Conservation (phyloP, 495 filamentous ascomycete genomes). For the Penicillium argentinense region DNA sequence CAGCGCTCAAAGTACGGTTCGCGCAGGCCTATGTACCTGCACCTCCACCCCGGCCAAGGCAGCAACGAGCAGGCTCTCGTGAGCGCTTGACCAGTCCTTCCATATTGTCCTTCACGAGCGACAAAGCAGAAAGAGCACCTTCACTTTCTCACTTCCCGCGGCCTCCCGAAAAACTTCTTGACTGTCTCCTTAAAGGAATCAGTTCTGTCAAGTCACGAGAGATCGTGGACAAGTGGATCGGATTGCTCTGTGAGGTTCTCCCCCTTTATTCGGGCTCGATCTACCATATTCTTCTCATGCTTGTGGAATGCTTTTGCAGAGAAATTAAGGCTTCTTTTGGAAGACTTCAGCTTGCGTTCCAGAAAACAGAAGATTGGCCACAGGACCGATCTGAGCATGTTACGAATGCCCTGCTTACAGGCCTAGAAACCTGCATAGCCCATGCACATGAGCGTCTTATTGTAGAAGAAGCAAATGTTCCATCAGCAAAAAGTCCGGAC, state of each 20-base stretch:
- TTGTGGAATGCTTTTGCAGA: constrained; percentile 84
- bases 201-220: constrained; percentile 70
- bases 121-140: constrained; percentile 42
- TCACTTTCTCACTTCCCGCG: constrained; percentile 34
- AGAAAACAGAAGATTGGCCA: constrained; percentile 43
- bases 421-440: constrained; percentile 85
- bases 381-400: constrained; percentile 46
- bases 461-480: constrained; percentile 67
- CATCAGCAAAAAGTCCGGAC: constrained; percentile 73
- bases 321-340: constrained; percentile 72
- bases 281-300: constrained; percentile 84
- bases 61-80: constrained; percentile 44
- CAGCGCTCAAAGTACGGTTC: constrained; percentile 65
- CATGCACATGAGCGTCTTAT: constrained; percentile 82
- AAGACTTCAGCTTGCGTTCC: constrained; percentile 51
- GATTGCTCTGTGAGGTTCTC: constrained; percentile 79
- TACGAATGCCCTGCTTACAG: constrained; percentile 76
- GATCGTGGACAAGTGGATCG: constrained; percentile 87
- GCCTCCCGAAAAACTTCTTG: constrained; percentile 74
- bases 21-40: constrained; percentile 42
- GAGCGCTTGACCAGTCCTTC: constrained; percentile 48
- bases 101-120: constrained; percentile 48
- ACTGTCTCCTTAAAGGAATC: constrained; percentile 81
- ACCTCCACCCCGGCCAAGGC: constrained; percentile 34
- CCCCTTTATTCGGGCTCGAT: constrained; percentile 79